Evolutionary conservation across 305 asterid species (phyloP), one percentile per base, ranked within the genome.

Genomic region (Fraxinus greggii): DNA sequence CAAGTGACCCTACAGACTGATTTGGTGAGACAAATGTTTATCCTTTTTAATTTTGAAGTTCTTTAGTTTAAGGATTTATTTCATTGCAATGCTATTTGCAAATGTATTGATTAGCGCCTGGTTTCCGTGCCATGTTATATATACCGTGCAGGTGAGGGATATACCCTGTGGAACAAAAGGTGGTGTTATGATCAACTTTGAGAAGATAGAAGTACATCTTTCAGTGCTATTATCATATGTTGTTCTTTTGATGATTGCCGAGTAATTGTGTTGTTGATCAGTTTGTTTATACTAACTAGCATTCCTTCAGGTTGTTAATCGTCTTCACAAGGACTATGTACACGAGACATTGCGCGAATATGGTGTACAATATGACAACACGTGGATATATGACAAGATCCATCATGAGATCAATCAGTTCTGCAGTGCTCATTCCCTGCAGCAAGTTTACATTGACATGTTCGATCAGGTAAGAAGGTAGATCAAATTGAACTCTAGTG

Each of bases 141-240:
- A 72, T 89, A 82, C 85, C 51, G 93, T 84, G 89, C 90, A 96
- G 99, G 99, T 94, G 86, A 91, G 97, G 86, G 95, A 97, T 89
- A 94, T 97, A 78, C 99, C 98, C 45, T 97, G 99, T 85, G 99
- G 99, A 72, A 97, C 99, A 83, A 97, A 95, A 91, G 99, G 99
- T 40, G 99, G 99, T 45, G 99, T 97, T 65, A 94, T 97, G 99
- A 97, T 85, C 82, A 91, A 84, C 89, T 97, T 97, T 87, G 99
- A 91, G 90, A 97, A 93, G 91, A 89, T 97, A 79, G 99, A 97
- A 87, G 99, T 94, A 90, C 86, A 81, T 45, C 61, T 48, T 81
- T 76, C 98, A 78, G 77, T 70, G 80, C 42, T 88, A 54, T 40
- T 80, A 81, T 29, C 78, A 82, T 51, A 23, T n/a, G 51, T 29